Evolutionary conservation across 768 basidiomycete species (phyloP).

Genomic region (Crucibulum laeve): DNA sequence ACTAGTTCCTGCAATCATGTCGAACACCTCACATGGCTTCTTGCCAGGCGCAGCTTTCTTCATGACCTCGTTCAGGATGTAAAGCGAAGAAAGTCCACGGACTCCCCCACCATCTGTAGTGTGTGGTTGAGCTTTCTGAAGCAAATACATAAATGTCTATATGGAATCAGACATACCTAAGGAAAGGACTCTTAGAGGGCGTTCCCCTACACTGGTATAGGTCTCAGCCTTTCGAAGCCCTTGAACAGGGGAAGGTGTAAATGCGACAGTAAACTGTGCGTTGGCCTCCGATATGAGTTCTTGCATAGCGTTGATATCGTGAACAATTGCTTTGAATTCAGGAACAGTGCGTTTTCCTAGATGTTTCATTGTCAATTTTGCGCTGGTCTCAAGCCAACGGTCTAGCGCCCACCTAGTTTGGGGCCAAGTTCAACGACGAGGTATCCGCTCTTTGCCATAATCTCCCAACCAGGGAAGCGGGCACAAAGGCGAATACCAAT

Average conservation of each 20-base stretch:
- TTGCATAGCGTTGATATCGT: too few species aligned
- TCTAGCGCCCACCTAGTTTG: constrained; percentile 12
- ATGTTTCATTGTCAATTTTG: constrained; percentile 12
- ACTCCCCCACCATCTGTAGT: constrained; percentile 29
- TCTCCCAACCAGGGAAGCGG: constrained; percentile 24
- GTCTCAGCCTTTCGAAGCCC: constrained; percentile 18
- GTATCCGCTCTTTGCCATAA: constrained; percentile 19
- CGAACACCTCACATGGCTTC: constrained; percentile 26
- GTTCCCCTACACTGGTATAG: constrained; percentile 15
- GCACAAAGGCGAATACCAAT: constrained; percentile 26
- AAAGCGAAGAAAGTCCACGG: constrained; percentile 25
- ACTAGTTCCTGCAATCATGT: constrained; percentile 31
- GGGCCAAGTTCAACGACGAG: constrained; percentile 23
- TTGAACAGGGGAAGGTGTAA: constrained; percentile 20
- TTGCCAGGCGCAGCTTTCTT: constrained; percentile 14
- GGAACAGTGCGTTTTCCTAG: too few species aligned
- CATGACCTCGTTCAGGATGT: constrained; percentile 26
- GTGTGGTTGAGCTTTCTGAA: neutral
- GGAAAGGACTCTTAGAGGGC: constrained; percentile 21
- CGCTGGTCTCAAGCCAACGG: neutral
- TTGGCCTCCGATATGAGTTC: too few species aligned
- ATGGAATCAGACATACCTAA: constrained; percentile 15
- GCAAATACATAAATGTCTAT: too few species aligned
- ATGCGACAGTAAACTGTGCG: too few species aligned
- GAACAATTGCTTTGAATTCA: too few species aligned